Evolutionary conservation across 306 rosid species (phyloP), one percentile per base, ranked within the genome.

Genomic region (Dryas alaskensis): DNA sequence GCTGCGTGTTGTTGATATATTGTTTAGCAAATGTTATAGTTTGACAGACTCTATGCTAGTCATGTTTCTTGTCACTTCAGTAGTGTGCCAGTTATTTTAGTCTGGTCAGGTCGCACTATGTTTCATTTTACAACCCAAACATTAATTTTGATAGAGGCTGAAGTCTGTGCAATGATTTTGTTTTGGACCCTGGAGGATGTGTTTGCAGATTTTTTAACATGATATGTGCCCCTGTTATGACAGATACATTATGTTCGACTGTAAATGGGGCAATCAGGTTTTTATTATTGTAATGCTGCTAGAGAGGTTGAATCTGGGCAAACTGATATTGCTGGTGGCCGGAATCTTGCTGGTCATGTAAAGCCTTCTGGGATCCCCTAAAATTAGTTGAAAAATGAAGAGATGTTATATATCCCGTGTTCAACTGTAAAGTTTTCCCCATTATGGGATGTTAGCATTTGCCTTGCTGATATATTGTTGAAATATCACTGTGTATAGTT

Each of bases 171-270:
- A 13, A 10, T 50, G 19, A 0, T 39, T 6, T 13, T 11, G 11
- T 5, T 7, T 66, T 47, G 52, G 8, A n/a, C 25, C 6, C 6
- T 52, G 42, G 61, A 52, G 37, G n/a, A 8, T 42, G 61, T 6
- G 60, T 54, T 9, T 40, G 6, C 47, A 2, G 61, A 69, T 51
- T 9, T 52, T 4, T 39, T n/a, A 12, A 52, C 50, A 52, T 8
- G 61, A 5, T 69, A 14, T 57, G 0, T 70, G 12, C 19, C 39
- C 16, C 14, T 17, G 19, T 39, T 42, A 13, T 39, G 42, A 10
- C 78, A 74, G 78, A 52, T 51, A 40, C n/a, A 7, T 51, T 10
- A 61, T 43, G 70, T 25, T 19, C 12, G 5, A 40, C 17, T 73
- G 69, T 73, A 60, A 73, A 49, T 19, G 52, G 16, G 42, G 8